These are phyloP conservation scores for Neofusicoccum parvum DNA, from an alignment of 2,329 filamentous ascomycete genomes.

Conservation along the genomic window DNA sequence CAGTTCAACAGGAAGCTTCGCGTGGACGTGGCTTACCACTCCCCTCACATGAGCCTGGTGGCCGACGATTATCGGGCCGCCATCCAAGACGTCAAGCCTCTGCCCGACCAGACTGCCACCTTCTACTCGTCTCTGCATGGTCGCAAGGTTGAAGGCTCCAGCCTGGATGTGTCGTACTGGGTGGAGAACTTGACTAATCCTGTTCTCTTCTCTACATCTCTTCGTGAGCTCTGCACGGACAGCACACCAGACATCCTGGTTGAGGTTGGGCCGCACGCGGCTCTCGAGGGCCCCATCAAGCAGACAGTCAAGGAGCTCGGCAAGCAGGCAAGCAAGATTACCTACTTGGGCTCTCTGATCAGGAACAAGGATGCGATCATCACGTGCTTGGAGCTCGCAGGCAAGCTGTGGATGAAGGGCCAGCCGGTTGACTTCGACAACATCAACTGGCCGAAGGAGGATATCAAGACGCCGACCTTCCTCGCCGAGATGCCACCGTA, in stretches of 20 bases:
- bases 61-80: constrained; percentile 29
- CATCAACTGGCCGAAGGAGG: constrained; percentile 28
- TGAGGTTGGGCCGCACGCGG: constrained; percentile 37
- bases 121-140: constrained; percentile 20
- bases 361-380: constrained; percentile 3
- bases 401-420: constrained; percentile 26
- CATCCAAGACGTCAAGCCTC: not conserved
- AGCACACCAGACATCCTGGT: constrained; percentile 21
- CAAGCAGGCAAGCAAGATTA: constrained; percentile 12
- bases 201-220: constrained; percentile 36
- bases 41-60: constrained; percentile 44
- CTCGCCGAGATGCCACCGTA: constrained; percentile 30
- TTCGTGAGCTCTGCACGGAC: constrained; percentile 24
- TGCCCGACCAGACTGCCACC: not conserved
- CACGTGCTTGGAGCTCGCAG: constrained; percentile 24
- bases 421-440: constrained; percentile 27
- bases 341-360: constrained; percentile 13
- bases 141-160: not conserved
- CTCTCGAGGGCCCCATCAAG: constrained; percentile 28
- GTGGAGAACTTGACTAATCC: constrained; percentile 39
- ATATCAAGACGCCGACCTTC: constrained; percentile 20
- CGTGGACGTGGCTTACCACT: constrained; percentile 50
- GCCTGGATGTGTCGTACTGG: constrained; percentile 37
- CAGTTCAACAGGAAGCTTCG: constrained; percentile 45
- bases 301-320: constrained; percentile 12